These are phyloP conservation scores for Chrysanthemum lavandulifolium DNA, from an alignment of 129 eudicot species.

Conservation along the genomic window DNA sequence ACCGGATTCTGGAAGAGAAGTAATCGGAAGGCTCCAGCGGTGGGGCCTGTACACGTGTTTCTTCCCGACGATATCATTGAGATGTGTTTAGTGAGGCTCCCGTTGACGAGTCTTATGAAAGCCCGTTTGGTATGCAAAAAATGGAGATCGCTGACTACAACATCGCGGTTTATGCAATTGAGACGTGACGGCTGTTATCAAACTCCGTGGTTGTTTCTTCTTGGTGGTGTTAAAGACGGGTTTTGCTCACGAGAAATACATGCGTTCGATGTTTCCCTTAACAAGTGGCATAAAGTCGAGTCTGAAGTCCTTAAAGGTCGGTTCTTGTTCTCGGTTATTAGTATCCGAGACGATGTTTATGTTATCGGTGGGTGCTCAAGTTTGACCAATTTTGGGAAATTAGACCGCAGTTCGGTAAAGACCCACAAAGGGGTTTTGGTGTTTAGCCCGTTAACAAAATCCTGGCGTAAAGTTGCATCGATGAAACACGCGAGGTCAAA, in stretches of 20 bases:
- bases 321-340: slow-evolving; percentile 80
- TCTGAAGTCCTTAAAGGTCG: slow-evolving; percentile 73
- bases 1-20: slow-evolving; percentile 51
- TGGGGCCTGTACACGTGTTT: slow-evolving; percentile 39
- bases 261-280: slow-evolving; percentile 66
- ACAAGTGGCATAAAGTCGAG: slow-evolving; percentile 75
- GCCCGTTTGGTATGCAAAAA: slow-evolving; percentile 93
- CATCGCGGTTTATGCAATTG: slow-evolving; percentile 66
- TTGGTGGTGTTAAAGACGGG: slow-evolving; percentile 80
- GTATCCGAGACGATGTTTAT: slow-evolving; percentile 59
- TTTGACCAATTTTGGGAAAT: slow-evolving; percentile 67
- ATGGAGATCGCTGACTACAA: slow-evolving; percentile 65
- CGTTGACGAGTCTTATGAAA: slow-evolving; percentile 76
- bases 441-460: slow-evolving; percentile 68
- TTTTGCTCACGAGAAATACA: slow-evolving; percentile 87
- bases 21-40: slow-evolving; percentile 41
- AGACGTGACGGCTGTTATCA: slow-evolving; percentile 56
- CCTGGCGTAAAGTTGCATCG: slow-evolving; percentile 74
- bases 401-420: slow-evolving; percentile 83
- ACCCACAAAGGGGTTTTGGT: slow-evolving; percentile 86
- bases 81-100: slow-evolving; percentile 90
- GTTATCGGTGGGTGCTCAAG: slow-evolving; percentile 94
- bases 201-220: slow-evolving; percentile 78
- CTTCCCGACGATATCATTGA: slow-evolving; percentile 94
- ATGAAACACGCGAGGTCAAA: slow-evolving; percentile 88